These are phyloP conservation scores for Leishmania tarentolae DNA, from an alignment of 208 protist species.

Conservation along the genomic window DNA sequence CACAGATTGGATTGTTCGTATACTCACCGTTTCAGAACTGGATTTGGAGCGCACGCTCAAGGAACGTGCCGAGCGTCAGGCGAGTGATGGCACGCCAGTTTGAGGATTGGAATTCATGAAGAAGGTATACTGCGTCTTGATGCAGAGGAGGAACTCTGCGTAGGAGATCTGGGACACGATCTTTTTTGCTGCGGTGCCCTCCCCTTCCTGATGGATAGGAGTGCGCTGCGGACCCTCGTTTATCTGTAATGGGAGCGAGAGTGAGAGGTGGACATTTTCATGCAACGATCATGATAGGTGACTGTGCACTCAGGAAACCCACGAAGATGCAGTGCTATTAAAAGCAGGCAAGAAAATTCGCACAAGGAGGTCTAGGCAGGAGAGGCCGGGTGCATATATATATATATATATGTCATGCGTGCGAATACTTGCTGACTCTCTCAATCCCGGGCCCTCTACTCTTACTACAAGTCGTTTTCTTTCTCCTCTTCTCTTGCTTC, in stretches of 20 bases:
- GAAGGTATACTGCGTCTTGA: neutral
- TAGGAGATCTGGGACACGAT: neutral
- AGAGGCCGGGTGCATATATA: neutral
- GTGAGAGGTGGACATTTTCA: neutral
- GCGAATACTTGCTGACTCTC: neutral
- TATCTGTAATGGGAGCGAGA: neutral
- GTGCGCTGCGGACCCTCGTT: neutral
- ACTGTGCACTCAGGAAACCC: neutral
- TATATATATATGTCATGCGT: neutral
- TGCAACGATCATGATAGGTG: neutral
- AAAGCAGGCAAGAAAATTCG: neutral
- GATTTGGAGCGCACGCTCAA: constrained; percentile 40
- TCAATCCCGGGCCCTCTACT: neutral
- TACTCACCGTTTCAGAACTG: constrained; percentile 53
- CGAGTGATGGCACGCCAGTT: neutral
- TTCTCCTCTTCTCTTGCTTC: neutral
- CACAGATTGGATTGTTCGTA: constrained; percentile 62
- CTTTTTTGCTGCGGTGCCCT: too few relatives aligned
- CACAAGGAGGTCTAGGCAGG: neutral
- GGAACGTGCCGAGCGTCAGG: constrained; percentile 17
- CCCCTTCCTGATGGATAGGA: neutral
- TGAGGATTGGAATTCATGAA: neutral
- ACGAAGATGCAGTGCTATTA: neutral
- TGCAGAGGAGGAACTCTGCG: neutral
- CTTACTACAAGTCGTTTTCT: neutral